Conservation (phyloP, 2,329 filamentous ascomycete species). For the Sordariomycetes sp. region DNA sequence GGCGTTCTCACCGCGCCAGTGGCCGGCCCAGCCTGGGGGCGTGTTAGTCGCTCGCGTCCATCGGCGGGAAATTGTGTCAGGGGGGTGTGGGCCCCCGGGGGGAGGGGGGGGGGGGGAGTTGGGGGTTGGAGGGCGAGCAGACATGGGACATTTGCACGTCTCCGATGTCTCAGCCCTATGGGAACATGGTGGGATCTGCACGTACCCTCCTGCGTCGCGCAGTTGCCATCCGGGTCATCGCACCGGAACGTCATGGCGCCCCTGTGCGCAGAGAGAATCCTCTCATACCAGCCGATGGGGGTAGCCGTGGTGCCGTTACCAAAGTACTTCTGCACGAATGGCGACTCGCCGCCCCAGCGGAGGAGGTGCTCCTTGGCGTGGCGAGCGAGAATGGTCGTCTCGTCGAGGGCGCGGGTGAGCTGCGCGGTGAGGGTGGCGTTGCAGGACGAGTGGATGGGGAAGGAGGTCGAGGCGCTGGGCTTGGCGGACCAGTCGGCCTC, state of each 20-base stretch:
- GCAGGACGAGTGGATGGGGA: constrained; percentile 49
- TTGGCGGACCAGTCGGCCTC: not conserved
- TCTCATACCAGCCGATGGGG: constrained; percentile 49
- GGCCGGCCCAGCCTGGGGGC: constrained; percentile 45
- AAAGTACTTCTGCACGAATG: constrained; percentile 54
- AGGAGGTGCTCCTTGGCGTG: constrained; percentile 52
- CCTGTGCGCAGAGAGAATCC: constrained; percentile 44
- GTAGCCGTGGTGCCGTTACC: constrained; percentile 42
- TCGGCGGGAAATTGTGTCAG: too few relatives aligned
- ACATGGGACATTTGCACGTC: too few relatives aligned
- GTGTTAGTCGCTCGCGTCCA: not conserved
- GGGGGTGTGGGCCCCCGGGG: too few relatives aligned
- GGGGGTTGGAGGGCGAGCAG: not conserved
- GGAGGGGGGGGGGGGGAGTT: not conserved
- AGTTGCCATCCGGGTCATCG: constrained; percentile 56
- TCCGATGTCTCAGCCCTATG: too few relatives aligned
- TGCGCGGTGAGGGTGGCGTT: constrained; percentile 47
- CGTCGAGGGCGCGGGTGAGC: constrained; percentile 40
- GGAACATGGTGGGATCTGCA: not conserved
- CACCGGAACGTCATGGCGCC: constrained; percentile 48
- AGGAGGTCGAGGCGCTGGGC: not conserved
- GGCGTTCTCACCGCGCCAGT: constrained; percentile 53
- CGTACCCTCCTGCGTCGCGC: constrained; percentile 30
- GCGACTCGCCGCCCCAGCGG: constrained; percentile 40
- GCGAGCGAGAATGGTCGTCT: constrained; percentile 41